phyloP scores from a whole-genome alignment of 1,284 basidiomycete genomes.

The Trichosporon faecale region DNA sequence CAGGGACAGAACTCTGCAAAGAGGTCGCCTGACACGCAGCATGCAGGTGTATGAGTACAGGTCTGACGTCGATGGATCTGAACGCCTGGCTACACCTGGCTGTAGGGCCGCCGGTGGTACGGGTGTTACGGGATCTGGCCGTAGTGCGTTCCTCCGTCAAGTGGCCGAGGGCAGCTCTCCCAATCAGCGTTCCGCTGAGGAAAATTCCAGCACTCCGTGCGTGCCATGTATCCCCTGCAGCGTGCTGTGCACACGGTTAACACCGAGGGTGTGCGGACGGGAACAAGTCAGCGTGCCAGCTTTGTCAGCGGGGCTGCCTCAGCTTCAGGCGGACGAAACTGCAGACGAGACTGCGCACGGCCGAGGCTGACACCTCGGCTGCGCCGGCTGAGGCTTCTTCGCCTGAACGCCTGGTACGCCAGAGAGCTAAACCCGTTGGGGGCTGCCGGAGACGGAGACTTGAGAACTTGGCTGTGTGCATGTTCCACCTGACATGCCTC shows the following conservation, averaged over 20 bases:
- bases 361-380: conserved; percentile 1
- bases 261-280: background rate
- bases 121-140: background rate
- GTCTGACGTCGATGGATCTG: background rate
- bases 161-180: background rate
- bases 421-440: background rate
- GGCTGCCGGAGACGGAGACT: background rate
- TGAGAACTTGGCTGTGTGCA: background rate
- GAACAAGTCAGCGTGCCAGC: background rate
- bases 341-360: background rate
- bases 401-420: too few relatives aligned
- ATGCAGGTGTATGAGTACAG: background rate
- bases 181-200: background rate
- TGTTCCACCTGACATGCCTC: background rate
- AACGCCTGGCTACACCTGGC: too few relatives aligned
- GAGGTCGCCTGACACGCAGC: background rate
- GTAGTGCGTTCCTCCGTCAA: background rate
- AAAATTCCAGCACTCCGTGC: background rate
- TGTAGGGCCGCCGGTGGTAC: background rate
- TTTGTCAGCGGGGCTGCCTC: background rate
- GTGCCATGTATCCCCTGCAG: background rate
- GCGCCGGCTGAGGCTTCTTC: background rate
- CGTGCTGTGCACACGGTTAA: background rate
- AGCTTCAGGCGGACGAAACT: background rate
- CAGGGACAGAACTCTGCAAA: background rate